These are phyloP conservation scores for Linnemannia zychae DNA, from an alignment of 192 early-diverging fungal genomes.

Conservation along the genomic window DNA sequence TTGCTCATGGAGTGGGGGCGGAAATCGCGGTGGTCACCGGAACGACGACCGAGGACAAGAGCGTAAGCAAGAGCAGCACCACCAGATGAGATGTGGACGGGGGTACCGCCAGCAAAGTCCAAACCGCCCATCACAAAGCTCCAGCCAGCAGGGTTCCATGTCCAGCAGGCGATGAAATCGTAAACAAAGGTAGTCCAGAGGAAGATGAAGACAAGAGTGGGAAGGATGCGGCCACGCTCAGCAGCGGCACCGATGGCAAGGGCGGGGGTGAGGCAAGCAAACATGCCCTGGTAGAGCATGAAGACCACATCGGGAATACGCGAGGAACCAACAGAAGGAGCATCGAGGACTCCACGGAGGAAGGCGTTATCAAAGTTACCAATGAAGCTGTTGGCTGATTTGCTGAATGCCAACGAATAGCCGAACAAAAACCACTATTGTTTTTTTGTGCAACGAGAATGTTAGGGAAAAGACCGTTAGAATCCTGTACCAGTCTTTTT, in stretches of 20 bases:
- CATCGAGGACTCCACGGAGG: conserved; percentile 64
- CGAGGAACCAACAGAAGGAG: conserved; percentile 68
- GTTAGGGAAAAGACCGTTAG: neutral
- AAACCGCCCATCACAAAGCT: conserved; percentile 83
- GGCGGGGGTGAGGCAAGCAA: conserved; percentile 93
- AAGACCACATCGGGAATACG: conserved; percentile 84
- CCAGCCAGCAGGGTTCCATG: conserved; percentile 92
- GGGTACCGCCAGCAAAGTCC: conserved; percentile 97
- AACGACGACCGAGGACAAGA: conserved; percentile 87
- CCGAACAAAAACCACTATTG: conserved; percentile 90
- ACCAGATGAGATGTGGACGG: conserved; percentile 94
- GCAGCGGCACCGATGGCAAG: conserved; percentile 92
- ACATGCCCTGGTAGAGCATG: conserved; percentile 92
- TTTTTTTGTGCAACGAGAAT: neutral
- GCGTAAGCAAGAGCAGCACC: conserved; percentile 91
- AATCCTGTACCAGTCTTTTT: neutral
- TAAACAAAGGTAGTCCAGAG: conserved; percentile 97
- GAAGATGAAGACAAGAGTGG: conserved; percentile 91
- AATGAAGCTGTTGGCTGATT: conserved; percentile 78
- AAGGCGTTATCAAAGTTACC: conserved; percentile 87
- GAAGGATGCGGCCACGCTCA: conserved; percentile 89
- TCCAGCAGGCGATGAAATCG: conserved; percentile 94
- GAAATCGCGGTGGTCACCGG: conserved; percentile 79
- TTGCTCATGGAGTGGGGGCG: conserved; percentile 94
- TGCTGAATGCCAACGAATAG: conserved; percentile 89